Percentiles rank a stretch among this genome's conserved stretches.
Evolutionary conservation across 176 grass and related monocot species (phyloP).

Genomic region (Rhynchospora breviuscula): DNA sequence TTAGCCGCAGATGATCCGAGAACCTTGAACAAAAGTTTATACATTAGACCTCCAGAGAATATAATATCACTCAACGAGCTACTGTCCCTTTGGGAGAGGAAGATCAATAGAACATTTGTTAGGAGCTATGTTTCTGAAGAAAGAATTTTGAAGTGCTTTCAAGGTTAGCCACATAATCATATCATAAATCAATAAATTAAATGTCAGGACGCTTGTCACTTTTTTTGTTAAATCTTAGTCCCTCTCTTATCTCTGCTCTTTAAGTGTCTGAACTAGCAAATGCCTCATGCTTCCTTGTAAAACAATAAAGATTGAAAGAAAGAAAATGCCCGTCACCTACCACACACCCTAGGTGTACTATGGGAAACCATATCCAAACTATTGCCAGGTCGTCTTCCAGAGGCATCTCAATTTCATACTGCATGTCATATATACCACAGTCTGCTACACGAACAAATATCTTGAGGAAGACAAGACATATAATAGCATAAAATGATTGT

Average conservation of each 20-base stretch:
- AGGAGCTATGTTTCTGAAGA: slow-evolving; percentile 1
- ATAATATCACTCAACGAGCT: slow-evolving; percentile 24
- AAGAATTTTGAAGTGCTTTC: slow-evolving; percentile 5
- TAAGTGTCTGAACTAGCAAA: not conserved
- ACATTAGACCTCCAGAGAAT: slow-evolving; percentile 17
- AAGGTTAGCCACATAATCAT: not conserved
- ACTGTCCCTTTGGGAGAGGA: slow-evolving; percentile 27
- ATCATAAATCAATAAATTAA: not conserved
- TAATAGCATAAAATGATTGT: not conserved
- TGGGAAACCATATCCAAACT: not conserved
- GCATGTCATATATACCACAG: not conserved
- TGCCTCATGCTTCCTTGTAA: not conserved
- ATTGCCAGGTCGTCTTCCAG: not conserved
- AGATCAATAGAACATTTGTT: not conserved
- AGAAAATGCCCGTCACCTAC: not conserved
- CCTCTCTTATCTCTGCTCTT: no score
- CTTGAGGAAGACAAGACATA: not conserved
- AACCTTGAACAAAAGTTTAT: slow-evolving; percentile 27
- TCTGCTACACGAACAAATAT: not conserved
- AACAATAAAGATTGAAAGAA: not conserved
- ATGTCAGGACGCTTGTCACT: not conserved
- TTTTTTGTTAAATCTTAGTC: not conserved
- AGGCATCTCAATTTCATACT: not conserved
- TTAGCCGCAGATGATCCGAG: slow-evolving; percentile 24
- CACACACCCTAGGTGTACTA: not conserved